Percentiles rank a stretch among this genome's conserved stretches.
Evolutionary conservation across 352 stramenopile genomes (phyloP).

Genomic region (Globisporangium spiculum): DNA sequence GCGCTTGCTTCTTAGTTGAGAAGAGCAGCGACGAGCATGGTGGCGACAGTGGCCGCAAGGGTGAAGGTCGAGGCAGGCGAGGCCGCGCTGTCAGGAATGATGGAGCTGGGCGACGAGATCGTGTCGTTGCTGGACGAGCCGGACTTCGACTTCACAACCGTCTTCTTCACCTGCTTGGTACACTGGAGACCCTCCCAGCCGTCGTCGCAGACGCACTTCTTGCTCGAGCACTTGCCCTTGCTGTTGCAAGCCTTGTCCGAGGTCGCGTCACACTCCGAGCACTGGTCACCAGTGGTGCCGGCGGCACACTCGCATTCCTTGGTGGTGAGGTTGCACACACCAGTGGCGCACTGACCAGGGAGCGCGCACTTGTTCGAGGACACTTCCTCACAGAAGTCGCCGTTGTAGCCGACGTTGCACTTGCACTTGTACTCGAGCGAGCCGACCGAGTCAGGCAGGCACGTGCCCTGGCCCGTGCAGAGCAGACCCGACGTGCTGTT

Average conservation of each 20-base stretch:
- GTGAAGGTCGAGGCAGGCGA: constrained; percentile 21
- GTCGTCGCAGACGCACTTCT: constrained; percentile 50
- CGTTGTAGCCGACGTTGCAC: constrained; percentile 76
- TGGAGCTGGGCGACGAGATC: constrained; percentile 14
- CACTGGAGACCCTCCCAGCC: constrained; percentile 69
- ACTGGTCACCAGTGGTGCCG: constrained; percentile 68
- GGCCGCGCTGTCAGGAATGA: constrained; percentile 20
- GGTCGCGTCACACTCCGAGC: constrained; percentile 62
- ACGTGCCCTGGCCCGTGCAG: constrained; percentile 67
- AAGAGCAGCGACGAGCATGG: constrained; percentile 31
- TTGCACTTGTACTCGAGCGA: constrained; percentile 59
- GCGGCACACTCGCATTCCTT: constrained; percentile 59
- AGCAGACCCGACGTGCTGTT: constrained; percentile 48
- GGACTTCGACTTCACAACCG: constrained; percentile 15
- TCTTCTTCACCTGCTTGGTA: constrained; percentile 59
- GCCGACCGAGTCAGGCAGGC: constrained; percentile 33
- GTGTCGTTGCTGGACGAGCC: constrained; percentile 16
- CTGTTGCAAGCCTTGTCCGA: constrained; percentile 55
- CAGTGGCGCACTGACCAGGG: constrained; percentile 62
- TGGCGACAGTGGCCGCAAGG: constrained; percentile 26
- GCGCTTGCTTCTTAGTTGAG: constrained; percentile 11
- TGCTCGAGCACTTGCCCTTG: constrained; percentile 55
- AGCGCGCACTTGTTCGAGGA: constrained; percentile 75
- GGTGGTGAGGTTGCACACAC: constrained; percentile 67
- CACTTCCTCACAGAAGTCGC: constrained; percentile 49